Conservation (phyloP, 345 rosid species). For the Nephelium lappaceum region DNA sequence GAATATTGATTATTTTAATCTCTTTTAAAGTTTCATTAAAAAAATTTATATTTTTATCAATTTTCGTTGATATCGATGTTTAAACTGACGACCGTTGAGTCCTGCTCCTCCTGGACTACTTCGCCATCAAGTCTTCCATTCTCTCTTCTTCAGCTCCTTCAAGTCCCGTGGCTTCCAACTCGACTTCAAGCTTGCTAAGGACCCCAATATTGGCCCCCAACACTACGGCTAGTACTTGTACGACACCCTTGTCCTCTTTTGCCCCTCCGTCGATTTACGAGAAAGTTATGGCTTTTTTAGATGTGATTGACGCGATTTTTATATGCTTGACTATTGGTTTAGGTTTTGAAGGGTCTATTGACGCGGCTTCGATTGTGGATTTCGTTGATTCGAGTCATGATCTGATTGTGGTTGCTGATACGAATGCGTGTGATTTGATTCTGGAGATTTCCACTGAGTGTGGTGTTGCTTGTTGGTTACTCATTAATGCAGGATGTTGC, state of each 20-base stretch:
- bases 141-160: slow-evolving; percentile 61
- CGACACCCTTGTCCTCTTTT: slow-evolving; percentile 59
- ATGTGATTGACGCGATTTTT: not conserved
- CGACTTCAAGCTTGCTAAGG: slow-evolving; percentile 72
- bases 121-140: slow-evolving; percentile 68
- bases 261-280: slow-evolving; percentile 42
- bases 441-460: too few relatives aligned
- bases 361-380: slow-evolving; percentile 56
- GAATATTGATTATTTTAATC: too few relatives aligned
- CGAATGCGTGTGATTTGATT: too few relatives aligned
- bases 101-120: slow-evolving; percentile 66
- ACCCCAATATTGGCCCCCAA: slow-evolving; percentile 57
- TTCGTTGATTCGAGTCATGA: too few relatives aligned
- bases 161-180: slow-evolving; percentile 64
- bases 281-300: not conserved
- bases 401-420: too few relatives aligned
- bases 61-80: too few relatives aligned
- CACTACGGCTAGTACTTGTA: slow-evolving; percentile 71
- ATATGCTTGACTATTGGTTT: too few relatives aligned
- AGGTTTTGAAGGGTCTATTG: slow-evolving; percentile 70
- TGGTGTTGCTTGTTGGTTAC: slow-evolving; percentile 26
- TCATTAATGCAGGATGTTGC: slow-evolving; percentile 53
- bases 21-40: too few relatives aligned
- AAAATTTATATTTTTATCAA: too few relatives aligned
- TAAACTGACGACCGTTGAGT: slow-evolving; percentile 56